Percentiles rank a stretch among this genome's conserved stretches.
Conservation (phyloP, 768 basidiomycete species). For the Trametopsis cervina region DNA sequence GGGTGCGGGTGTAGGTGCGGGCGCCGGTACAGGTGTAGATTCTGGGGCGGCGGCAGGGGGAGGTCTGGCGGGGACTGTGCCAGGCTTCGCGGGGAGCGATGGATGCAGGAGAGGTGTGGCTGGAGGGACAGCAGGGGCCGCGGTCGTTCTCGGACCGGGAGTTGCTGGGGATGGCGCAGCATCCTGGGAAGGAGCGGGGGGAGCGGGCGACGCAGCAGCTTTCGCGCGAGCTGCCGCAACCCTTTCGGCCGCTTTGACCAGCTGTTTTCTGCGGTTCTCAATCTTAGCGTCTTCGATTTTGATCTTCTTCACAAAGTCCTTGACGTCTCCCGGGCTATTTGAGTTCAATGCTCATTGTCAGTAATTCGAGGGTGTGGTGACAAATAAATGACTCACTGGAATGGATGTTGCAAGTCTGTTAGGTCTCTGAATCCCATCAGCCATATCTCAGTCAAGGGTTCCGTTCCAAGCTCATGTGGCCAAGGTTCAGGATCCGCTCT, state of each 20-base stretch:
- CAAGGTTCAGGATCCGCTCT: conserved; percentile 53
- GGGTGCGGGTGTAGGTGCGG: conserved; percentile 24
- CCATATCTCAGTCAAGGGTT: conserved; percentile 76
- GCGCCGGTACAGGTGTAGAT: conserved; percentile 21
- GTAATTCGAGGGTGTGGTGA: conserved; percentile 7
- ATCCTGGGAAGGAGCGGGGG: conserved; percentile 12
- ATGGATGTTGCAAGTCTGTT: conserved; percentile 54
- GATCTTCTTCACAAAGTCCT: conserved; percentile 66
- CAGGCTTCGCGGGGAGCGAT: conserved; percentile 68
- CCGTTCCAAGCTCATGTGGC: conserved; percentile 60
- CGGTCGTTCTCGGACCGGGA: not conserved
- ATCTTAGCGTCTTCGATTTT: conserved; percentile 62
- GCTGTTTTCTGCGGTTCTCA: conserved; percentile 37
- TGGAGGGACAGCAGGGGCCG: not conserved
- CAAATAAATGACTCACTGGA: conserved; percentile 42
- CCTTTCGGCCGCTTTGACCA: conserved; percentile 31
- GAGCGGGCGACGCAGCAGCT: conserved; percentile 25
- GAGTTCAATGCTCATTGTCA: no score
- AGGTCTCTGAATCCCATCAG: conserved; percentile 69
- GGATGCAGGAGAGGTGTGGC: conserved; percentile 50
- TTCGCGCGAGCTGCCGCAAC: conserved; percentile 37
- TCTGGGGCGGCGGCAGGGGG: conserved; percentile 22
- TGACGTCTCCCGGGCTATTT: conserved; percentile 64
- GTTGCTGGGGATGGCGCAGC: conserved; percentile 5
- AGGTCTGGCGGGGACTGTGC: conserved; percentile 24